Evolutionary conservation across 208 protist genomes (phyloP).

Genomic region (Strigomonas culicis): DNA sequence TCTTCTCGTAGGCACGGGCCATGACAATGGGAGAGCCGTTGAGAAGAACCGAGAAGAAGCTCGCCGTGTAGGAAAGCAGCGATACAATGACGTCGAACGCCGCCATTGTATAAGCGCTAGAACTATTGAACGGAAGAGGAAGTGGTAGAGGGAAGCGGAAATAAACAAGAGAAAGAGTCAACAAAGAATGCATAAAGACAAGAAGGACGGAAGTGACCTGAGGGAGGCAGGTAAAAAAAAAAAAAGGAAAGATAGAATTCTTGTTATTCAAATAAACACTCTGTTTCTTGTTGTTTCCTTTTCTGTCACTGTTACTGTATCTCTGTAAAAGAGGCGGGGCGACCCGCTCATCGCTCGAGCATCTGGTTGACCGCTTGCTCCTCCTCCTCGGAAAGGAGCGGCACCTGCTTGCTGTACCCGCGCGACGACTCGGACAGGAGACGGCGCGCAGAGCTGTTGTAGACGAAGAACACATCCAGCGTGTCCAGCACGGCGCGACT

Average conservation of each 20-base stretch:
- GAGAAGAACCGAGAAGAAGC: slow-evolving; percentile 42
- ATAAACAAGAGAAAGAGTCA: background rate
- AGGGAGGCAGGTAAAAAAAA: slow-evolving; percentile 7
- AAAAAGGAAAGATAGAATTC: background rate
- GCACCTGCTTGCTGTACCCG: slow-evolving; percentile 63
- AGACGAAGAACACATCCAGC: slow-evolving; percentile 38
- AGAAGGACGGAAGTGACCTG: background rate
- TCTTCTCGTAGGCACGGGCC: slow-evolving; percentile 38
- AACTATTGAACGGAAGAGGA: too few relatives aligned
- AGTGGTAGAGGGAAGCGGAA: background rate
- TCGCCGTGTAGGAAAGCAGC: slow-evolving; percentile 41
- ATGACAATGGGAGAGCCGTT: slow-evolving; percentile 45
- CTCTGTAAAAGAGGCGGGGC: too few relatives aligned
- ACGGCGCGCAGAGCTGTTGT: slow-evolving; percentile 41
- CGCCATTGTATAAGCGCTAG: too few relatives aligned
- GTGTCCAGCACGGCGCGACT: slow-evolving; percentile 64
- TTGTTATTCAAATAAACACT: background rate
- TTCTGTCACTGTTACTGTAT: too few relatives aligned
- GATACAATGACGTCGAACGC: slow-evolving; percentile 26
- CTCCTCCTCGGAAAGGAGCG: slow-evolving; percentile 62
- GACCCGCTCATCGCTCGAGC: slow-evolving; percentile 16
- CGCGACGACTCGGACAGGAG: slow-evolving; percentile 58
- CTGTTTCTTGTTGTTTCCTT: background rate
- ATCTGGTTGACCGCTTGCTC: slow-evolving; percentile 47
- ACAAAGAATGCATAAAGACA: background rate